Conservation (phyloP, 2,329 filamentous ascomycete genomes). For the Neopestalotiopsis clavispora region DNA sequence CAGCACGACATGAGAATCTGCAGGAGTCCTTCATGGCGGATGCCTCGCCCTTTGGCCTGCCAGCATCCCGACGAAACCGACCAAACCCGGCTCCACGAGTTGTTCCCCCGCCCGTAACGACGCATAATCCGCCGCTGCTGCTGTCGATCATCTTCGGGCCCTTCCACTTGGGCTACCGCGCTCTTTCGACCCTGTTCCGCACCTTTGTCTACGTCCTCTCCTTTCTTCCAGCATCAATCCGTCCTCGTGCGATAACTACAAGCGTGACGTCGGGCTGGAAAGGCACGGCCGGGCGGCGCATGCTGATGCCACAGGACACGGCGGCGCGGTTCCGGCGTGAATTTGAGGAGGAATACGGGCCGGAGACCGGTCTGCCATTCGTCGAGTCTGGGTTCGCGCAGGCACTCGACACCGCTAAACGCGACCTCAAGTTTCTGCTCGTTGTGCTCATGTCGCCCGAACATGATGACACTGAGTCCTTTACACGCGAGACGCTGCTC, state of each 20-base stretch:
- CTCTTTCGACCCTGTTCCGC: slow-evolving; percentile 72
- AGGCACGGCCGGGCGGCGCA: slow-evolving; percentile 72
- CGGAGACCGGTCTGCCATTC: slow-evolving; percentile 70
- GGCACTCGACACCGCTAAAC: slow-evolving; percentile 87
- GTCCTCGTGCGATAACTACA: slow-evolving; percentile 59
- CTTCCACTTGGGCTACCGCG: slow-evolving; percentile 76
- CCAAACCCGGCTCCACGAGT: slow-evolving; percentile 81
- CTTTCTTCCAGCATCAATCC: slow-evolving; percentile 73
- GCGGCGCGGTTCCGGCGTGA: slow-evolving; percentile 88
- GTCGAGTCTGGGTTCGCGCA: slow-evolving; percentile 90
- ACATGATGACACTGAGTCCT: slow-evolving; percentile 87
- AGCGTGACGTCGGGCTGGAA: slow-evolving; percentile 56
- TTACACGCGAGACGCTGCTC: slow-evolving; percentile 82
- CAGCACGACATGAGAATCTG: slow-evolving; percentile 75
- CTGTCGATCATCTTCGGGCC: slow-evolving; percentile 81
- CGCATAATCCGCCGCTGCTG: slow-evolving; percentile 74
- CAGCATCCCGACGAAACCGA: slow-evolving; percentile 36
- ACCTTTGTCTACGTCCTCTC: slow-evolving; percentile 79
- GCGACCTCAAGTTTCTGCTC: slow-evolving; percentile 89
- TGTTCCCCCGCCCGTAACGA: slow-evolving; percentile 74
- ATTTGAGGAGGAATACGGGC: slow-evolving; percentile 91
- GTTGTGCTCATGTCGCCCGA: slow-evolving; percentile 88
- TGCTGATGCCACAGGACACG: slow-evolving; percentile 84
- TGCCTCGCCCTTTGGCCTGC: slow-evolving; percentile 38
- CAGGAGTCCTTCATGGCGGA: slow-evolving; percentile 59